Evolutionary conservation across 805 yeast species (phyloP).

Genomic region (Kodamaea lidongshanica): DNA sequence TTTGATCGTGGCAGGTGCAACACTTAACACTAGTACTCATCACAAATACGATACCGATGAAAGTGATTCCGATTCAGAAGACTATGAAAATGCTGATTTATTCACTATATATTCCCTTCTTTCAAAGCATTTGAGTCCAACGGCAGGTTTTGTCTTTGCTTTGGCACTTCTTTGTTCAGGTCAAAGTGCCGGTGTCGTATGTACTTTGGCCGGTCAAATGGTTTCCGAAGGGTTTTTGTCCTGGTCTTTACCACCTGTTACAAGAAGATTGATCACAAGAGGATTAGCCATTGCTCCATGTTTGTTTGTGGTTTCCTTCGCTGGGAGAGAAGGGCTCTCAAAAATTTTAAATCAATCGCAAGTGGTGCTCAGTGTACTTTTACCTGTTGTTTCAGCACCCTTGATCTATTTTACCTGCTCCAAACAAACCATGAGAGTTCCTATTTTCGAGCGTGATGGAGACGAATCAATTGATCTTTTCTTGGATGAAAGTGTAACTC

Average conservation of each 20-base stretch:
- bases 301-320: conserved; percentile 58
- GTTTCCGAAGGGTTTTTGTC: conserved; percentile 83
- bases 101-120: conserved; percentile 73
- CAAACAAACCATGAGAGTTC: conserved; percentile 59
- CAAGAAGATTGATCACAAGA: conserved; percentile 73
- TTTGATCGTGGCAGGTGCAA: conserved; percentile 86
- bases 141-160: conserved; percentile 87
- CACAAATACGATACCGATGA: conserved; percentile 14
- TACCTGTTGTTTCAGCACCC: conserved; percentile 88
- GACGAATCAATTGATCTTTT: conserved; percentile 17
- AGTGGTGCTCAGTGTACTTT: conserved; percentile 70
- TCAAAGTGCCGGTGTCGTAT: conserved; percentile 92
- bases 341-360: conserved; percentile 73
- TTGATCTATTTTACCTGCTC: conserved; percentile 74
- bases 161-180: conserved; percentile 84
- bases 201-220: conserved; percentile 91
- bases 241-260: conserved; percentile 78
- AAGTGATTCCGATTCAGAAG: conserved; percentile 32
- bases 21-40: conserved; percentile 42
- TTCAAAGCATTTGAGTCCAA: conserved; percentile 62
- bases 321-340: conserved; percentile 80
- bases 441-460: conserved; percentile 27
- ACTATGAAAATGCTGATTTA: conserved; percentile 58
- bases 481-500: conserved; percentile 14
- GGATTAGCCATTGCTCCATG: conserved; percentile 84